Evolutionary conservation across 2,329 filamentous ascomycete species (phyloP).

Genomic region (Coniochaeta ligniaria): DNA sequence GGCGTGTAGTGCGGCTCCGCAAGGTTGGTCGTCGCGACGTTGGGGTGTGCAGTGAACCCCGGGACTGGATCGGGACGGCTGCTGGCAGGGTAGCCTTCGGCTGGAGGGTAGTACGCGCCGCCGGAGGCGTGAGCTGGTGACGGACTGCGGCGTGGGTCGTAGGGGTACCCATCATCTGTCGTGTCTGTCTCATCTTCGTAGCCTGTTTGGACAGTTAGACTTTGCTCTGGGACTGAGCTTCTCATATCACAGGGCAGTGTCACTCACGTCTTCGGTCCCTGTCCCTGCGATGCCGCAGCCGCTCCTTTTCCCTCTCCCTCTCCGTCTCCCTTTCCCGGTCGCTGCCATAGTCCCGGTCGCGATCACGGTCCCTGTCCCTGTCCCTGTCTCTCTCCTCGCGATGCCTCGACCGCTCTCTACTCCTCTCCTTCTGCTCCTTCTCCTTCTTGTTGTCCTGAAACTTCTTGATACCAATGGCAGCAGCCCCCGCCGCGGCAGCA

Average conservation of each 20-base stretch:
- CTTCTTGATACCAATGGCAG: constrained; percentile 56
- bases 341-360: constrained; percentile 19
- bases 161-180: constrained; percentile 21
- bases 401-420: constrained; percentile 23
- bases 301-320: constrained; percentile 15
- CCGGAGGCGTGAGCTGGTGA: constrained; percentile 45
- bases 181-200: constrained; percentile 27
- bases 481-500: constrained; percentile 48
- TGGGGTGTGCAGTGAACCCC: constrained; percentile 29
- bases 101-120: constrained; percentile 39
- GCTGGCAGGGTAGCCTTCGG: neutral
- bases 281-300: constrained; percentile 1
- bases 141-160: constrained; percentile 25
- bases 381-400: constrained; percentile 27
- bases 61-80: constrained; percentile 6
- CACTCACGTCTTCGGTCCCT: constrained; percentile 26
- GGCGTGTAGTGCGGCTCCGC: constrained; percentile 25
- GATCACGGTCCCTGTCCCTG: constrained; percentile 10
- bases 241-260: neutral
- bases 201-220: constrained; percentile 14
- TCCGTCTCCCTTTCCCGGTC: constrained; percentile 16
- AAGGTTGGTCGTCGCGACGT: constrained; percentile 22
- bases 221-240: constrained; percentile 6
- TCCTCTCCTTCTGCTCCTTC: constrained; percentile 23
- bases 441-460: constrained; percentile 42